These are phyloP conservation scores for Zygnema cylindricum DNA, from an alignment of 139 green algal species.

Conservation along the genomic window DNA sequence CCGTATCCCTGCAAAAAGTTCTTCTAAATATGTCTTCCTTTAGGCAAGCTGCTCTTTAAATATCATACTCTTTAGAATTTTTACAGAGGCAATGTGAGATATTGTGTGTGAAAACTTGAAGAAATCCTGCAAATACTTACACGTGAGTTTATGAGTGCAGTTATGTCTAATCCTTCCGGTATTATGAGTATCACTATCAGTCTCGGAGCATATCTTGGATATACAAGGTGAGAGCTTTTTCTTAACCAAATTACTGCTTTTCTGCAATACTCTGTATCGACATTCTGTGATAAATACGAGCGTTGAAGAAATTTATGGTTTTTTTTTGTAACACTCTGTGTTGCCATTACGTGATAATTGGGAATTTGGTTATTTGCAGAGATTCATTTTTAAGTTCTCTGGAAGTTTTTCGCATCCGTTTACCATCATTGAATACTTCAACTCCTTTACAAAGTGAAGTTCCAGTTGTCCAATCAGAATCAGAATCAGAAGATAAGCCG, in stretches of 20 bases:
- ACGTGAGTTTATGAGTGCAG: neutral
- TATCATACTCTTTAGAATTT: neutral
- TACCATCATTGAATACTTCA: neutral
- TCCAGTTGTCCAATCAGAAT: neutral
- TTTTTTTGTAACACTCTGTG: neutral
- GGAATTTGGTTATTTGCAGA: neutral
- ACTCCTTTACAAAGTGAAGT: neutral
- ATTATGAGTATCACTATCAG: neutral
- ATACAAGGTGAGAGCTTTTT: conserved; percentile 16
- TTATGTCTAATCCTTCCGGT: neutral
- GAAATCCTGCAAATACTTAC: neutral
- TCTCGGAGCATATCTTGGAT: neutral
- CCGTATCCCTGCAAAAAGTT: neutral
- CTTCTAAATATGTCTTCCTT: neutral
- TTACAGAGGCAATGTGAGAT: neutral
- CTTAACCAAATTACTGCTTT: neutral
- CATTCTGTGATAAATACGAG: neutral
- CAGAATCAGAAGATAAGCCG: neutral
- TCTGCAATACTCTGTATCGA: neutral
- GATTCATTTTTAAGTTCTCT: conserved; percentile 4
- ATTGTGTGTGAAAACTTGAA: neutral
- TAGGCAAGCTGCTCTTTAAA: neutral
- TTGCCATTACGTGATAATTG: neutral
- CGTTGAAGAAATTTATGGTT: neutral
- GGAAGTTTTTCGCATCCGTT: neutral